Base-by-base conservation (phyloP, 257 asterid genomes). In the Penstemon newberryi region DNA sequence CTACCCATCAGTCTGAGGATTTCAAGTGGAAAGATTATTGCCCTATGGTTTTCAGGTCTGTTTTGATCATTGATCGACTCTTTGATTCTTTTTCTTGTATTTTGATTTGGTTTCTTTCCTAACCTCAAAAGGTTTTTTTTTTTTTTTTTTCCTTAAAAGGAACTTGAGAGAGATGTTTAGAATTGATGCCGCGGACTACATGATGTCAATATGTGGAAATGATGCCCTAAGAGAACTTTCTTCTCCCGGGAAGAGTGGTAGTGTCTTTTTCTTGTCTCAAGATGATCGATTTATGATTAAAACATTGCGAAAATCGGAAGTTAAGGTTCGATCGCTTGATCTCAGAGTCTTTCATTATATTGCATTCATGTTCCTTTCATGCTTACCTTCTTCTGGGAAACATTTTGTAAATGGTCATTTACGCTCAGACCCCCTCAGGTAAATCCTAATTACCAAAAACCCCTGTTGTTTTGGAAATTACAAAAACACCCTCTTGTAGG, bases 191-290 rank as follows among this genome's bases (percentile, higher is more conserved):
- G 99, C 97, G 6, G 99, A 94, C 75, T 94, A 94, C 81, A 94
- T 94, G 99, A 91, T 94, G 85, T 94, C 99, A 57, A 84, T 94
- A 70, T 94, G 99, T 75, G 97, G 99, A 79, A 89, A 89, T 75
- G 99, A 94, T 81, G 91, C 96, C 60, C 91, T 94, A 52, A 79
- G 96, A 71, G 97, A 94, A 71, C 99, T 94, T 75, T 94, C 99
- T 60, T 94, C 99, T 73, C 99, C 99, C 19, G 99, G 99, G 62
- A 94, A 94, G 85, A 94, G 99, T 79, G 97, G 99, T 66, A 94
- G 99, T 68, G 95, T 91, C 54, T 94, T 94, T 79, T 94, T 89
- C 84, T 77, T 91, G 69, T 91, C 99, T 75, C 96, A 91, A 68
- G 99, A 94, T 73, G 97, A 89, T 62, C 97, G 93, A 62, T 94